Percentiles rank a stretch among this genome's conserved stretches.
Evolutionary conservation across 805 yeast species (phyloP).

Genomic region (Diddensiella santjacobensis): DNA sequence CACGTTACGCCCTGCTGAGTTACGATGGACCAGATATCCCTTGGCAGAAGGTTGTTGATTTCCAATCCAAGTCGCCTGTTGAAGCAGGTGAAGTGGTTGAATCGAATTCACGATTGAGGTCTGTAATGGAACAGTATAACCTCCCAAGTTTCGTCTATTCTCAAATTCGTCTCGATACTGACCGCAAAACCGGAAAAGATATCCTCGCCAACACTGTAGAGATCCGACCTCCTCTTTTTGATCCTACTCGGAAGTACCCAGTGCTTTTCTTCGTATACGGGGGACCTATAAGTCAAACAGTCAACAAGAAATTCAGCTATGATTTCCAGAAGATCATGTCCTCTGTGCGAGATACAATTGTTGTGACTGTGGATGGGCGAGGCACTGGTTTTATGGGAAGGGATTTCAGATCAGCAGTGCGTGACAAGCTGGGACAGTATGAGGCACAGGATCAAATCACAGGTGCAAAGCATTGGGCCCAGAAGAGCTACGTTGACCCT

Average conservation of each 20-base stretch:
- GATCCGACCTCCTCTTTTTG: constrained; percentile 71
- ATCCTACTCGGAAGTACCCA: constrained; percentile 63
- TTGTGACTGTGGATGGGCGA: constrained; percentile 93
- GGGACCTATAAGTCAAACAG: constrained; percentile 92
- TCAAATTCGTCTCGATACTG: constrained; percentile 42
- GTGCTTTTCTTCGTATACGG: constrained; percentile 88
- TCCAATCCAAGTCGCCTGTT: constrained; percentile 39
- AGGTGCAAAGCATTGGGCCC: constrained; percentile 72
- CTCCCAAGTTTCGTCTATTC: constrained; percentile 55
- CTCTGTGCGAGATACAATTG: constrained; percentile 73
- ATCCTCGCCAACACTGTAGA: constrained; percentile 59
- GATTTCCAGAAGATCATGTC: constrained; percentile 74
- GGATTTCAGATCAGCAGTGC: constrained; percentile 69
- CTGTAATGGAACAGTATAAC: constrained; percentile 38
- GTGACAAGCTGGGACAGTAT: constrained; percentile 74
- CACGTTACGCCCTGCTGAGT: constrained; percentile 64
- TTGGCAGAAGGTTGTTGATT: constrained; percentile 63
- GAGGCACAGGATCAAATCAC: constrained; percentile 85
- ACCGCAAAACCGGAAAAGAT: constrained; percentile 38
- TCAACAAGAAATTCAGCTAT: constrained; percentile 55
- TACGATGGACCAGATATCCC: constrained; percentile 81
- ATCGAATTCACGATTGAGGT: constrained; percentile 29
- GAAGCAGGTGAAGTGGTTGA: constrained; percentile 31
- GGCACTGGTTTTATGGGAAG: constrained; percentile 92
- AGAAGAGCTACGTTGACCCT: constrained; percentile 60